Percentiles rank a stretch among this genome's conserved stretches.
Conservation (phyloP, 257 asterid species). For the Gardenia jasminoides region DNA sequence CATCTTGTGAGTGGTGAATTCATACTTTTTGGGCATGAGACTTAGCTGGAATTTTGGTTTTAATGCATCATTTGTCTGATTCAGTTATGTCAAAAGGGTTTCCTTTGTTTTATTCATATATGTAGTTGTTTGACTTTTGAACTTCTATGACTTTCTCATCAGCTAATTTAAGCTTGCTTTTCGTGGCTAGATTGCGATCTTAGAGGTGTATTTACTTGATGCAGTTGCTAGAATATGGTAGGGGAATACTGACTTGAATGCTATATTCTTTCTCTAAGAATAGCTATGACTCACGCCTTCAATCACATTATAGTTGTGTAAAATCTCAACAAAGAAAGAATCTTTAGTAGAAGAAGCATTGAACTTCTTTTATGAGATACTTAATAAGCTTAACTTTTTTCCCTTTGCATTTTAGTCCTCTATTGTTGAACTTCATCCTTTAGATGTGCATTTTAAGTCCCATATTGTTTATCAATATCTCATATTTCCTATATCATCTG, state of each 20-base stretch:
- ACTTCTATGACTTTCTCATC: neutral
- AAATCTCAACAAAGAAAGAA: neutral
- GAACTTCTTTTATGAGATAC: neutral
- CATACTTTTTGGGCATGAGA: neutral
- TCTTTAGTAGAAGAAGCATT: neutral
- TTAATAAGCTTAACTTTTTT: neutral
- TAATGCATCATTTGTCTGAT: neutral
- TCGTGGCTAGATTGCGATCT: neutral
- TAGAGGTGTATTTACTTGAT: neutral
- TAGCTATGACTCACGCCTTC: neutral
- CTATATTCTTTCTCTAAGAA: neutral
- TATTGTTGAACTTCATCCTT: neutral
- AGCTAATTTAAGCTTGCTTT: neutral
- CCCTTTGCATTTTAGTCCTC: neutral
- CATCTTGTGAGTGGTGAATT: neutral
- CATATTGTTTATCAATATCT: neutral
- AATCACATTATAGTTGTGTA: neutral
- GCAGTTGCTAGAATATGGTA: neutral
- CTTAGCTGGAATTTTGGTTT: neutral
- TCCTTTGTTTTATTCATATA: neutral
- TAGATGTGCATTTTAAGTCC: neutral
- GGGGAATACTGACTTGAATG: neutral
- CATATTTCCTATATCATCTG: neutral
- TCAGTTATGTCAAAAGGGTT: neutral
- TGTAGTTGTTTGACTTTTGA: neutral